Evolutionary conservation across 352 stramenopile genomes (phyloP), one percentile per base, ranked within the genome.

Genomic region (Globisporangium radiosum): DNA sequence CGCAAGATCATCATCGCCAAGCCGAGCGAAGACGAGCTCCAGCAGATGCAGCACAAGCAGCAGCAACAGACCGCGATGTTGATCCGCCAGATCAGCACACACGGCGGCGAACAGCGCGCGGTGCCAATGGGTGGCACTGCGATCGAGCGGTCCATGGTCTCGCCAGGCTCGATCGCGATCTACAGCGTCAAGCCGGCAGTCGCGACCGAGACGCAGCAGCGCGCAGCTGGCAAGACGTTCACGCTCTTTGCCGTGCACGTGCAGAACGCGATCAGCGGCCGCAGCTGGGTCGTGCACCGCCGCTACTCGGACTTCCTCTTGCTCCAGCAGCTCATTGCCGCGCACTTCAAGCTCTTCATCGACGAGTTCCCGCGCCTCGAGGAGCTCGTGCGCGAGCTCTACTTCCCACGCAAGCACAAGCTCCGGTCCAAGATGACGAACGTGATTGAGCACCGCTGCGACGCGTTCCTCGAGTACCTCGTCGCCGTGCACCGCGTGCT

Each of bases 321-420:
- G 54, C 66, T 90, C 25, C 78, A 79, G 10, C 62, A 63, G n/a
- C 76, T 83, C 36, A 60, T 90, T 11, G 43, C 56, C 14, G 66
- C 73, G 43, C 77, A 87, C 62, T 85, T 90, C 43, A 71, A 81
- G 52, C 56, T 76, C 8, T 87, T 86, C 45, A 60, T 59, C 8
- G 69, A 76, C 38, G 68, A 85, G 47, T 80, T 90, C 43, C 75
- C 76, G 7, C 72, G 69, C 7, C 69, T 85, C n/a, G 55, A 67
- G 10, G 53, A 69, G 13, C 62, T 75, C 17, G 53, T 87, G 3
- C 61, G 71, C 45, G 71, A 79, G n/a, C 64, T 88, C 48, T 88
- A 85, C 57, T 90, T 90, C 60, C 81, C 81, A 15, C 78, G 78
- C 61, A 86, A 81, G 59, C 73, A 85, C 65, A 84, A 78, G 60